These are phyloP conservation scores for Hortiboletus campestris DNA, from an alignment of 768 basidiomycete species.

Conservation along the genomic window DNA sequence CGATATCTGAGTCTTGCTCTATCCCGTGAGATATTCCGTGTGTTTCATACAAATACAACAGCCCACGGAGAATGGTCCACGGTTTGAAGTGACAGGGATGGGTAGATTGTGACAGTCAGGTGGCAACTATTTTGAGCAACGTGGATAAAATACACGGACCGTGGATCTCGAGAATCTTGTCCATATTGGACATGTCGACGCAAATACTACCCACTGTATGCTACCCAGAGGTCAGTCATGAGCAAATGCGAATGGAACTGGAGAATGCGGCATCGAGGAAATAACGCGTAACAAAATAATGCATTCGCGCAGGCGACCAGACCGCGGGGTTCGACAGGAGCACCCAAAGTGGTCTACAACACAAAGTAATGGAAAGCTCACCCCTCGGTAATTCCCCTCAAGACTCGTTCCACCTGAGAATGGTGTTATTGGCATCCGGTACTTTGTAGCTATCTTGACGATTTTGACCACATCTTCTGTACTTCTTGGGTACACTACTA, in stretches of 20 bases:
- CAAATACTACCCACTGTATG: constrained; percentile 62
- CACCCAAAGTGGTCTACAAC: neutral
- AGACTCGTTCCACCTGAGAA: constrained; percentile 82
- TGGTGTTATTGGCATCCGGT: constrained; percentile 72
- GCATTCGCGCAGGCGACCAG: neutral
- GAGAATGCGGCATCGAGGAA: neutral
- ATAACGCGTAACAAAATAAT: neutral
- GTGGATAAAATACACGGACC: constrained; percentile 38
- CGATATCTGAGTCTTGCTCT: constrained; percentile 71
- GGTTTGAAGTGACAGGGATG: neutral
- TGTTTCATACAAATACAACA: neutral
- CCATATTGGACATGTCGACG: constrained; percentile 76
- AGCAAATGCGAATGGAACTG: neutral
- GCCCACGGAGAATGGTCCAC: neutral
- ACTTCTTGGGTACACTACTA: constrained; percentile 60
- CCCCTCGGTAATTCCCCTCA: constrained; percentile 73
- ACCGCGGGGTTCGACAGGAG: neutral
- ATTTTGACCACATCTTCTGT: constrained; percentile 84
- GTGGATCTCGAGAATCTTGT: constrained; percentile 71
- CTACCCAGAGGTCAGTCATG: constrained; percentile 9
- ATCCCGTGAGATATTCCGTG: neutral
- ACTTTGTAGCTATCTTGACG: constrained; percentile 71
- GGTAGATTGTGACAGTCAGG: neutral
- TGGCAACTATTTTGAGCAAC: neutral
- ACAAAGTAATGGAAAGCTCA: constrained; percentile 32